Evolutionary conservation across 768 basidiomycete genomes (phyloP), one percentile per base, ranked within the genome.

Genomic region (Hericium rajendrae): DNA sequence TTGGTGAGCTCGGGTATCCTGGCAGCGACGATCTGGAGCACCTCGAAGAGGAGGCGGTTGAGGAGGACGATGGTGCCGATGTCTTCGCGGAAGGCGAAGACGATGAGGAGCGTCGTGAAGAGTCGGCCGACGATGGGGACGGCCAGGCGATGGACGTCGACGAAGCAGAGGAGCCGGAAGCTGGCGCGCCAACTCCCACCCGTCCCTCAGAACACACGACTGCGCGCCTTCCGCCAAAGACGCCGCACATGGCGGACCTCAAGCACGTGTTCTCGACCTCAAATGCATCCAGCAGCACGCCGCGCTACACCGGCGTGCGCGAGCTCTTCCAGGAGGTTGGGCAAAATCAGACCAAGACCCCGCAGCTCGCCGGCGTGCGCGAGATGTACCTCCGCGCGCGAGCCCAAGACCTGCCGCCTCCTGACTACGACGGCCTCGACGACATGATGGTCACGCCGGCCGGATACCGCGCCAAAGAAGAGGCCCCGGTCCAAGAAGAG

Each of bases 61-160:
- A 46, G 43, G n/a, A 46, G n/a, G n/a, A 46, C 10, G 43, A 46
- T 6, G 13, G 43, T 22, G n/a, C 16, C 5, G 22, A n/a, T 16
- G 43, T n/a, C 8, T 57, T 49, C 54, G 24, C 32, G 38, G 37
- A 51, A 28, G 48, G 52, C 13, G 57, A 65, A 43, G 65, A 63
- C 10, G 54, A 58, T 11, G 60, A 61, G 37, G 63, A 67, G 8
- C 54, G 37, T 8, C 58, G 46, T 13, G 71, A 73, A 18, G 69
- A 68, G 43, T 53, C 70, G 76, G 61, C 74, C 68, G 62, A 78
- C 78, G 77, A 75, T 73, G 64, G 75, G 76, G 64, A 78, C 26
- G 26, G 26, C 37, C 75, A 75, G 6, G 54, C 48, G 28, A 37
- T 60, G 50, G 38, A 48, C 26, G 59, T 71, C 67, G 55, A 77